Base-by-base conservation (phyloP, 2,329 filamentous ascomycete genomes). In the Colletotrichum scovillei region DNA sequence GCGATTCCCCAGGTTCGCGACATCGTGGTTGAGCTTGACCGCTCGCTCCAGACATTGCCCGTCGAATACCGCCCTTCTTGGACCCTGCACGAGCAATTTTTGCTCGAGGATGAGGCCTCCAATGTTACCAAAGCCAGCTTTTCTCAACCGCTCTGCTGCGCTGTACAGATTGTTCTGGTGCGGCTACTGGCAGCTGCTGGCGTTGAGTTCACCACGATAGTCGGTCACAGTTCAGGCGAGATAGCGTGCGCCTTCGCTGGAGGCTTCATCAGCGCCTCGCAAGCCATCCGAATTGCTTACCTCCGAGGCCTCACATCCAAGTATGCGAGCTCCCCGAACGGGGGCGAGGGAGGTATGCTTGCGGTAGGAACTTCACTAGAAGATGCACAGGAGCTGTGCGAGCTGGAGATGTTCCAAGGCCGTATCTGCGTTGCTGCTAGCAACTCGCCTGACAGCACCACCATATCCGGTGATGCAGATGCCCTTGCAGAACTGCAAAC, bases 161-260 rank as follows among this genome's bases (percentile, higher is more conserved):
- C 73, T 11, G 59, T 78, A 16, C 76, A 78, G 63, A 59, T 56
- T 35, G 79, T 77, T 11, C 67, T 82, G 0, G 75, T 81, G 9
- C 76, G 80, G 5, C 56, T 79, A 3, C 73, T 82, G 0, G 24
- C 67, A 0, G 72, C 77, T 0, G 81, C 81, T 4, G 81, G 81
- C 1, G 67, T 87, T 26, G 58, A 67, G 0, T 81, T 84, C 7
- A 42, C 70, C 2, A 80, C 79, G 1, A 83, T 86, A 0, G 81
- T 87, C 2, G 86, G 87, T 3, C 87, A 88, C 75, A 87, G 86
- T 0, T 86, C 84, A 0, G 87, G 87, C 1, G 87, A 89, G 74
- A 88, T 88, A 19, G 86, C 78, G 0, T 86, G 86, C 0, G 87
- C 85, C 0, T 89, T 88, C 75, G 86, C 87, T 0, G 83, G 85